phyloP scores from a whole-genome alignment of 352 stramenopile species.

The Elongisporangium undulatum region DNA sequence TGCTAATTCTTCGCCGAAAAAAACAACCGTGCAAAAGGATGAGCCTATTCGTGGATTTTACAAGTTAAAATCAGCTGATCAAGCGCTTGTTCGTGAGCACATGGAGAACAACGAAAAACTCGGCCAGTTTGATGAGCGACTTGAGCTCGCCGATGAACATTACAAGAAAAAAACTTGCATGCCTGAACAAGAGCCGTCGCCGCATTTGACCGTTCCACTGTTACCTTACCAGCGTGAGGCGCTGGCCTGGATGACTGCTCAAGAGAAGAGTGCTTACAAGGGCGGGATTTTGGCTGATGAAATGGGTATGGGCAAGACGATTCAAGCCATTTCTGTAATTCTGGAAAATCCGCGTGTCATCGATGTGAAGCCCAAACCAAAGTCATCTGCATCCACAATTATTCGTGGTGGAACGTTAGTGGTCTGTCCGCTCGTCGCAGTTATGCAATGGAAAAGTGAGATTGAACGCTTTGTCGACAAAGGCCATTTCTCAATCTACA shows the following conservation, averaged over 20 bases:
- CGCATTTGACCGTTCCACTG: slow-evolving; percentile 82
- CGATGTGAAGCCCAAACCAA: not conserved
- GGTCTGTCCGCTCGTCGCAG: slow-evolving; percentile 95
- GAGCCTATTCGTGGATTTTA: slow-evolving; percentile 49
- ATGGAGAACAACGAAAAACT: slow-evolving; percentile 51
- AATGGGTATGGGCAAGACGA: slow-evolving; percentile 98
- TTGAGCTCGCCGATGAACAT: slow-evolving; percentile 60
- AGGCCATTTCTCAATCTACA: slow-evolving; percentile 91
- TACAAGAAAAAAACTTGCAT: slow-evolving; percentile 69
- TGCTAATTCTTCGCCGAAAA: not conserved
- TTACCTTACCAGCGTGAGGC: slow-evolving; percentile 99
- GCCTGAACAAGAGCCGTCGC: slow-evolving; percentile 68
- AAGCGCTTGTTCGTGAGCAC: slow-evolving; percentile 41
- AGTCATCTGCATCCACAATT: not conserved
- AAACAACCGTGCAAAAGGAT: not conserved
- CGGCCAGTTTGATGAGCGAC: slow-evolving; percentile 61
- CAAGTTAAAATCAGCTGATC: slow-evolving; percentile 31
- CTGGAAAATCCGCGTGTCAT: slow-evolving; percentile 76
- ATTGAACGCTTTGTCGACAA: slow-evolving; percentile 92
- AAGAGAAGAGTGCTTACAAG: slow-evolving; percentile 89
- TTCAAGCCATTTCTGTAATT: slow-evolving; percentile 97
- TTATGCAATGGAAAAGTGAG: slow-evolving; percentile 93
- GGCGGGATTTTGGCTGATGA: slow-evolving; percentile 98
- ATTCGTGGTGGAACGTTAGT: slow-evolving; percentile 91
- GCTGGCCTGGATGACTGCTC: slow-evolving; percentile 91